phyloP scores from a whole-genome alignment of 768 basidiomycete genomes.

The Lactarius evosmus region DNA sequence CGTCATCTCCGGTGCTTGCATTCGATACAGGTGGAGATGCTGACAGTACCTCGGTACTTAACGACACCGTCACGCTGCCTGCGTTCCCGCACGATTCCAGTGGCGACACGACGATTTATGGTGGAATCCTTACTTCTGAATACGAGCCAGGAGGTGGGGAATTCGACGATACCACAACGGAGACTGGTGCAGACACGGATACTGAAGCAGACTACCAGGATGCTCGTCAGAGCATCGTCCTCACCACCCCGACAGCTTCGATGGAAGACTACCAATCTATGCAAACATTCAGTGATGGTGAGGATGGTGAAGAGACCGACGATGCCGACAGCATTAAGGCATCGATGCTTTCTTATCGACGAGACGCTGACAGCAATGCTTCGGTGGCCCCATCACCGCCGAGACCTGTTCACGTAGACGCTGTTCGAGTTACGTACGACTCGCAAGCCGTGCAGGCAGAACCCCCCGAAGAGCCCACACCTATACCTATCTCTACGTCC shows the following conservation, averaged over 20 bases:
- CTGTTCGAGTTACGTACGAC: conserved; percentile 48
- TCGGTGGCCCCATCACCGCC: conserved; percentile 19
- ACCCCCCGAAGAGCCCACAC: conserved; percentile 28
- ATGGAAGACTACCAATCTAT: conserved; percentile 30
- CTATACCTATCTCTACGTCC: neutral
- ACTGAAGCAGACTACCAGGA: conserved; percentile 75
- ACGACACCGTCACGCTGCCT: conserved; percentile 24
- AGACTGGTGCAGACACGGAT: conserved; percentile 66
- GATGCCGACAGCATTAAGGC: conserved; percentile 72
- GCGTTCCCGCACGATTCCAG: conserved; percentile 31
- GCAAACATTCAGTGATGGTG: conserved; percentile 51
- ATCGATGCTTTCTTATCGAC: conserved; percentile 42
- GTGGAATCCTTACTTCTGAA: conserved; percentile 16
- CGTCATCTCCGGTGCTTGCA: conserved; percentile 19
- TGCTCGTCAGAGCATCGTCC: conserved; percentile 59
- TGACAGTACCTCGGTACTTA: conserved; percentile 9
- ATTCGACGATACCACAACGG: conserved; percentile 44
- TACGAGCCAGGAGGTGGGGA: conserved; percentile 41
- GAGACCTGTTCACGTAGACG: conserved; percentile 20
- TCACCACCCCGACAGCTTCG: conserved; percentile 65
- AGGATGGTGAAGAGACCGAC: conserved; percentile 54
- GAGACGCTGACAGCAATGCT: conserved; percentile 18
- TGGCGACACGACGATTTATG: conserved; percentile 35
- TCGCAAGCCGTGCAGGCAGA: conserved; percentile 42
- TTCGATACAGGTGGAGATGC: conserved; percentile 15